These are phyloP conservation scores for Phytopythium mirpurense DNA, from an alignment of 352 stramenopile species.

Conservation along the genomic window DNA sequence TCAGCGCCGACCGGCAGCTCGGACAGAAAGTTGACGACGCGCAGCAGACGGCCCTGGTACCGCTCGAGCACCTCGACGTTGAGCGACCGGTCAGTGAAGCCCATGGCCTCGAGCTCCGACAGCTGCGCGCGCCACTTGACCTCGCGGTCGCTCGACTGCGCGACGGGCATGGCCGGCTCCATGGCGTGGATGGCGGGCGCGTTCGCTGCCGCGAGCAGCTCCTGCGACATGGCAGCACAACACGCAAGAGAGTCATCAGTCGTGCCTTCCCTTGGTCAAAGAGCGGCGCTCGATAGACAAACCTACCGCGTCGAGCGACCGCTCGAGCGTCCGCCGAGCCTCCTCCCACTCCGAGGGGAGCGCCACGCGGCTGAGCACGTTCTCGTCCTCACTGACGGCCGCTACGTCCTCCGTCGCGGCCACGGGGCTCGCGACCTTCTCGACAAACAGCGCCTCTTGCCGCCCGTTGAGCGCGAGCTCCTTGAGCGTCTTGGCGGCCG, in stretches of 20 bases:
- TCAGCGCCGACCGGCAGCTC: conserved; percentile 41
- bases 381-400: conserved; percentile 4
- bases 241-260: not conserved
- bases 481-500: conserved; percentile 32
- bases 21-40: conserved; percentile 82
- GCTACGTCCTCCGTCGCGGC: not conserved
- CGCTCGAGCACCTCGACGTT: conserved; percentile 73
- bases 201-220: conserved; percentile 24
- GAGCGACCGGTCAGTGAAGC: conserved; percentile 55
- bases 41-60: conserved; percentile 75
- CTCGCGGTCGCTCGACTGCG: conserved; percentile 33
- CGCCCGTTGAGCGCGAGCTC: conserved; percentile 46
- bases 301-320: conserved; percentile 44
- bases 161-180: conserved; percentile 56
- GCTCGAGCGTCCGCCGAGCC: conserved; percentile 38
- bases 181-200: conserved; percentile 61
- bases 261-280: no score
- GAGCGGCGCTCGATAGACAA: no score
- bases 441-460: conserved; percentile 71
- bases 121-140: conserved; percentile 68
- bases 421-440: conserved; percentile 16
- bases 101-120: conserved; percentile 58
- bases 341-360: conserved; percentile 37
- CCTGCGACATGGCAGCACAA: conserved; percentile 13
- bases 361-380: conserved; percentile 8